Base-by-base conservation (phyloP, 208 protist species). In the Trypanosoma caninum region DNA sequence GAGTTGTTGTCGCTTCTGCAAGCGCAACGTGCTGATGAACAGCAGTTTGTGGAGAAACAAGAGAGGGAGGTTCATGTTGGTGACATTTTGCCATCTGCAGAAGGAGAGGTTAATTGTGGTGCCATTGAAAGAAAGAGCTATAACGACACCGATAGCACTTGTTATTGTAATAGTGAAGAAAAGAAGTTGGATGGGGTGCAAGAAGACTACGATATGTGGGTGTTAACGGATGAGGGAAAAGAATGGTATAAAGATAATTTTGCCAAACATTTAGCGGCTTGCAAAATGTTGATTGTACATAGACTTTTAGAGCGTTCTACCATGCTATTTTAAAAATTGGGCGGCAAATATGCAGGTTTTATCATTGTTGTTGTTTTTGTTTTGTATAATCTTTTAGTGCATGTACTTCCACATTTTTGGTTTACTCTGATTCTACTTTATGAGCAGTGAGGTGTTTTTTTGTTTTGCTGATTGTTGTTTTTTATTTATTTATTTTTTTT, bases 191-290 rank as follows among this genome's bases (percentile, higher is more conserved):
- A 5, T 8, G 10, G n/a, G 5, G 52, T 25, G 31, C 23, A 45
- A 31, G 23, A 41, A 18, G 47, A 64, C 23, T 53, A 54, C 34
- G 33, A 54, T n/a, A 7, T 42, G 35, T 53, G 58, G 58, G 33
- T 22, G 45, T 28, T n/a, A 22, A 64, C 59, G 2, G 33, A 47
- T 47, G 28, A 18, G 2, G 45, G 59, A 16, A 51, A 46, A 23
- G 13, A 41, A 22, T 64, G 59, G 59, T 64, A 53, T 35, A 35
- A 55, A 0, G 34, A 64, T 3, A 11, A 55, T n/a, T 64, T 64
- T 23, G 59, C 35, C 11, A 33, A 53, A 33, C 59, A 64, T 34
- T 23, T 53, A 23, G 47, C 10, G 16, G 59, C 59, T 10, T 64
- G 46, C 37, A 54, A 46, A 31, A 35, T 18, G 33, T 18, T 28